Conservation (phyloP, 805 yeast genomes). For the Starmerella bombicola region DNA sequence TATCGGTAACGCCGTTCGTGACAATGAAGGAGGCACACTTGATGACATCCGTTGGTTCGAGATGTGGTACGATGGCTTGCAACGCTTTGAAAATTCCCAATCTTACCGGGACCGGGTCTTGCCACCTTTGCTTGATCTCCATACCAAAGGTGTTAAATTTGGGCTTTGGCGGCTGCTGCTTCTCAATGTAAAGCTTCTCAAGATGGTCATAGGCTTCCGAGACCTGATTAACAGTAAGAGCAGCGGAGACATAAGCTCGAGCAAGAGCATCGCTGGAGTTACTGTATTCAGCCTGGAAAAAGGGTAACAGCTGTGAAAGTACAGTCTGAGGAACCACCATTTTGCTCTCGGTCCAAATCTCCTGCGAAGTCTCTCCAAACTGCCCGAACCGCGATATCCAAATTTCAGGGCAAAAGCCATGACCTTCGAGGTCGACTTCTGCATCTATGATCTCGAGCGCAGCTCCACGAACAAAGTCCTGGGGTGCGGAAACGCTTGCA, state of each 20-base stretch:
- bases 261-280: conserved; percentile 61
- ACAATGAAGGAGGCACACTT: conserved; percentile 34
- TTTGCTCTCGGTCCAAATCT: conserved; percentile 75
- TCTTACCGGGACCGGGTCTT: conserved; percentile 75
- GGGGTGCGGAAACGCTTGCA: conserved; percentile 43
- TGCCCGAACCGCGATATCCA: conserved; percentile 74
- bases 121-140: conserved; percentile 47
- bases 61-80: conserved; percentile 41
- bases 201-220: conserved; percentile 34
- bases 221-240: conserved; percentile 17
- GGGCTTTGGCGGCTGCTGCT: conserved; percentile 32
- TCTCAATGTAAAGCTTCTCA: conserved; percentile 43
- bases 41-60: conserved; percentile 24
- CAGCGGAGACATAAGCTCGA: conserved; percentile 44
- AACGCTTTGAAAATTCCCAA: conserved; percentile 67
- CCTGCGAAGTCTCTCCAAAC: conserved; percentile 46
- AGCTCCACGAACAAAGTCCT: conserved; percentile 60
- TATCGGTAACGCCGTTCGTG: conserved; percentile 49
- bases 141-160: conserved; percentile 64
- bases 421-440: conserved; percentile 44
- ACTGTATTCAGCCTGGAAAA: conserved; percentile 34
- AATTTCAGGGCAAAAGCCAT: conserved; percentile 49
- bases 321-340: conserved; percentile 33
- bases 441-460: conserved; percentile 75
- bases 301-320: conserved; percentile 39